Base-by-base conservation (phyloP, 352 stramenopile species). In the Phytophthora hibernalis region DNA sequence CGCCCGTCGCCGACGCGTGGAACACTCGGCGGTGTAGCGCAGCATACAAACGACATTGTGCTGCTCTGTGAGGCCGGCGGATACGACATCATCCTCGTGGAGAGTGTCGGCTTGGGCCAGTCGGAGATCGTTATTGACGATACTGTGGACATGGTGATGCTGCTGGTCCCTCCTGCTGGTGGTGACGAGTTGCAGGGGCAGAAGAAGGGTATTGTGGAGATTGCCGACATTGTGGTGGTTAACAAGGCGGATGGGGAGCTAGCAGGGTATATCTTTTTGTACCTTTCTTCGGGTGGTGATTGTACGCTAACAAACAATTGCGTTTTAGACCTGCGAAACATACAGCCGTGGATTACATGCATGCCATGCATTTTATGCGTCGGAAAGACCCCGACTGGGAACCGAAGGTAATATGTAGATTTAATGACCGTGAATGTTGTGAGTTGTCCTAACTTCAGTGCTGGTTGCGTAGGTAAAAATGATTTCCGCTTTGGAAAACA, bases 171-270 rank as follows among this genome's bases (percentile, higher is more conserved):
- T 13, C 97, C 97, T 2, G 97, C 90, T n/a, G 93, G 93, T 24
- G 97, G 97, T 13, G 97, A 99, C 74, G 96, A 98, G 60, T 76
- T 99, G 26, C 97, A 99, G 76, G 97, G 95, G 15, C 92, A 92
- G n/a, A 99, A 99, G 80, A 99, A 99, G 61, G 97, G 97, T 13
- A 99, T 99, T 76, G 97, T 99, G 61, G 97, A 99, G 78, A 93
- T 99, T 42, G 96, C 97, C 8, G 96, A 99, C 68, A 84, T 99
- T 20, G 77, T 99, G 22, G 91, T 98, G 10, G 95, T 99, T 15
- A 99, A 99, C 76, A 99, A 99, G 74, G 93, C 97, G 3, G 97
- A 99, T 79, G 97, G 97, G 42, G 82, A 90, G 9, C 70, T 96
- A 28, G 77, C 79, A 59, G 80, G 40, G 79, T 90, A 43, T 35